These are phyloP conservation scores for Amylocarpus encephaloides DNA, from an alignment of 2,329 filamentous ascomycete genomes.

Conservation along the genomic window DNA sequence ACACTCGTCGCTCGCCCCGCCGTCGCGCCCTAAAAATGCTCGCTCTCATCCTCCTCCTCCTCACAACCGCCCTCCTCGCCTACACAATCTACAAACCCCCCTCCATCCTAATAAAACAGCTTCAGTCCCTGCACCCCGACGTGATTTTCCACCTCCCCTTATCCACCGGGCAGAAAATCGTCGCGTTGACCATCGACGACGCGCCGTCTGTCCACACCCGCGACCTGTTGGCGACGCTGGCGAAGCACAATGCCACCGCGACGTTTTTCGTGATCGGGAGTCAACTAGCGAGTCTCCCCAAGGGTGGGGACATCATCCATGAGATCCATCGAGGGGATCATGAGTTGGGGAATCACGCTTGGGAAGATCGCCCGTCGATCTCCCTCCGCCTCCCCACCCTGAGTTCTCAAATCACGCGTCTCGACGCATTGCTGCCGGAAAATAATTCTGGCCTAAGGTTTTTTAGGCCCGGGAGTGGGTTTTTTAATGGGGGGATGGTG, in stretches of 20 bases:
- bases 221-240: conserved; percentile 64
- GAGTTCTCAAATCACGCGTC: conserved; percentile 53
- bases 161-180: conserved; percentile 50
- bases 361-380: conserved; percentile 74
- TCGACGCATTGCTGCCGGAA: conserved; percentile 45
- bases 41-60: conserved; percentile 17
- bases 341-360: conserved; percentile 82
- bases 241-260: conserved; percentile 59
- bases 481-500: conserved; percentile 70
- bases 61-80: conserved; percentile 36
- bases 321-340: conserved; percentile 55
- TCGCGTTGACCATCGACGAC: conserved; percentile 85
- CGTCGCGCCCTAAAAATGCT: conserved; percentile 11
- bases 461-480: conserved; percentile 79
- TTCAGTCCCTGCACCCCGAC: conserved; percentile 67
- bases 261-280: conserved; percentile 87
- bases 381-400: conserved; percentile 54
- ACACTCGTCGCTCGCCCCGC: neutral
- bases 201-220: conserved; percentile 67
- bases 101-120: conserved; percentile 59
- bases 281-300: conserved; percentile 56
- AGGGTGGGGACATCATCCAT: conserved; percentile 38
- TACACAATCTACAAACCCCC: conserved; percentile 82
- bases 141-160: conserved; percentile 68
- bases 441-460: conserved; percentile 54